phyloP scores from a whole-genome alignment of 1,139 yeast species.

The Yamadazyma songkhlaensis region DNA sequence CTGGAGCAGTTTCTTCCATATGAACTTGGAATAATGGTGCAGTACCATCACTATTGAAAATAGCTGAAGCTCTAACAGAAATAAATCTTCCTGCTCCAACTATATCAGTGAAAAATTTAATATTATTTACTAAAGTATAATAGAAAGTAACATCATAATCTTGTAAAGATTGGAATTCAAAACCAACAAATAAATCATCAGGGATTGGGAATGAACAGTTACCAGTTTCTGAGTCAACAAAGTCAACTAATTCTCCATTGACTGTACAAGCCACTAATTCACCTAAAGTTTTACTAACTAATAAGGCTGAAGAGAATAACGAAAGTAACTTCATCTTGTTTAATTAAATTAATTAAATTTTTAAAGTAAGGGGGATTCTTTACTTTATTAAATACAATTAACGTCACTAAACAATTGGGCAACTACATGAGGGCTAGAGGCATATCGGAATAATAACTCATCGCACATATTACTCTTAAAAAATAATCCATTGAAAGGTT shows the following conservation, averaged over 20 bases:
- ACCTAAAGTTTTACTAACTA: constrained; percentile 22
- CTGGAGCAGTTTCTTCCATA: constrained; percentile 24
- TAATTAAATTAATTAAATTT: neutral
- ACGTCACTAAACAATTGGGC: no score
- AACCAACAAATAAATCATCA: constrained; percentile 22
- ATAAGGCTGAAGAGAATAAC: constrained; percentile 17
- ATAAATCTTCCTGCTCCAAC: constrained; percentile 34
- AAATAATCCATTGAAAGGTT: no score
- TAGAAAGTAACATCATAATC: constrained; percentile 37
- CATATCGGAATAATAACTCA: no score
- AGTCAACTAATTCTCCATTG: constrained; percentile 29
- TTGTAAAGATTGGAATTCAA: constrained; percentile 25
- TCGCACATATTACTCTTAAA: no score
- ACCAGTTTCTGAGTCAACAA: constrained; percentile 43
- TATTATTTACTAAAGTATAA: constrained; percentile 25
- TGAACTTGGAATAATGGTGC: constrained; percentile 31
- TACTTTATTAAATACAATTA: no score
- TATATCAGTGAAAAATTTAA: constrained; percentile 35
- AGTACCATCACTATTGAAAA: constrained; percentile 20
- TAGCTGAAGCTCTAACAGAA: constrained; percentile 28
- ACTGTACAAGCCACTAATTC: constrained; percentile 37
- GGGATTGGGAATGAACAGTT: constrained; percentile 39
- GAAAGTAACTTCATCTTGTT: constrained; percentile 13
- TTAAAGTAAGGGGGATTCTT: no score
- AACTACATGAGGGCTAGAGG: no score